phyloP scores from a whole-genome alignment of 1,284 basidiomycete genomes.

The Leccinum insigne region DNA sequence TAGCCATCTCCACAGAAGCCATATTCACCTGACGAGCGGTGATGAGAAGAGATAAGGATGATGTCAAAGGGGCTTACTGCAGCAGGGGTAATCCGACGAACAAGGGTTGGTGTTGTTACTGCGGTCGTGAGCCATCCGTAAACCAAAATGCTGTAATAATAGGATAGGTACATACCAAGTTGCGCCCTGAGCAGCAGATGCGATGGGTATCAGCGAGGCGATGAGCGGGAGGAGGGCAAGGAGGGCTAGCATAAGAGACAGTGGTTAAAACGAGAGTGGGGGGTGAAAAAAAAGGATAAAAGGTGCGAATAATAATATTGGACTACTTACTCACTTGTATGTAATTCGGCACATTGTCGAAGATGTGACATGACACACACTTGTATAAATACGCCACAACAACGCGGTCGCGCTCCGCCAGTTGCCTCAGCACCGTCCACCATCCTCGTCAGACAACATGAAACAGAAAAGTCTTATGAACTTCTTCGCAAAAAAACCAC shows the following conservation, averaged over 20 bases:
- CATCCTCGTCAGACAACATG: conserved; percentile 38
- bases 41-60: neutral
- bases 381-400: conserved; percentile 21
- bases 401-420: conserved; percentile 6
- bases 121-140: conserved; percentile 1
- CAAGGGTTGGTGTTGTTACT: conserved; percentile 60
- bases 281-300: neutral
- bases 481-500: conserved; percentile 56
- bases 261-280: conserved; percentile 20
- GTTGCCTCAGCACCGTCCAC: conserved; percentile 1
- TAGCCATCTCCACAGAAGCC: conserved; percentile 68
- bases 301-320: neutral
- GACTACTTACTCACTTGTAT: neutral
- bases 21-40: conserved; percentile 54
- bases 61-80: conserved; percentile 46
- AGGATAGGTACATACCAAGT: conserved; percentile 26
- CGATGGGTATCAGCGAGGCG: conserved; percentile 14
- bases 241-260: conserved; percentile 24
- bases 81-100: conserved; percentile 63
- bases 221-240: conserved; percentile 21
- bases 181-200: conserved; percentile 24
- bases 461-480: conserved; percentile 77
- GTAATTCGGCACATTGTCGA: neutral
- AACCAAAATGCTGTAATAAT: neutral
- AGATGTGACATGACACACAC: neutral